phyloP scores from a whole-genome alignment of 768 basidiomycete genomes.

The Trametes cubensis region DNA sequence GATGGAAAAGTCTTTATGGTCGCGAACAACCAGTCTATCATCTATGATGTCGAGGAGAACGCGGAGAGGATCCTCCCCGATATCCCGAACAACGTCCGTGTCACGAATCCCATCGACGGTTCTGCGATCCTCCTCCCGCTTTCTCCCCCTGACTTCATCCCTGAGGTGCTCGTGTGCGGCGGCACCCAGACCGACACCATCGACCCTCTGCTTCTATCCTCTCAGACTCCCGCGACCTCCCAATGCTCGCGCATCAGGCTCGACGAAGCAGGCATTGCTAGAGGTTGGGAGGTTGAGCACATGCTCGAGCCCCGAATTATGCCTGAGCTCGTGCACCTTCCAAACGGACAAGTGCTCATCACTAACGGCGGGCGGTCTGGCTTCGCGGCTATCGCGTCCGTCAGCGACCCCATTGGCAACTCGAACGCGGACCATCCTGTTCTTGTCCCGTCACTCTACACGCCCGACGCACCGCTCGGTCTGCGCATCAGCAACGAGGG shows the following conservation, averaged over 20 bases:
- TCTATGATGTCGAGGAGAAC: slow-evolving; percentile 74
- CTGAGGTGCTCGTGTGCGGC: slow-evolving; percentile 78
- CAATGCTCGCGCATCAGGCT: slow-evolving; percentile 75
- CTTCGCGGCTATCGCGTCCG: slow-evolving; percentile 78
- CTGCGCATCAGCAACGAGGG: slow-evolving; percentile 59
- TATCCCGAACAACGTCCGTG: slow-evolving; percentile 76
- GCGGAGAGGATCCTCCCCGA: slow-evolving; percentile 62
- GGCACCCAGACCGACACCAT: slow-evolving; percentile 67
- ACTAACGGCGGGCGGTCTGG: slow-evolving; percentile 76
- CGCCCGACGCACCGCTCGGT: slow-evolving; percentile 54
- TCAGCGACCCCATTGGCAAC: slow-evolving; percentile 62
- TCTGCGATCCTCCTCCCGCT: slow-evolving; percentile 74
- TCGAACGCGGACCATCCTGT: slow-evolving; percentile 81
- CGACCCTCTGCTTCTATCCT: slow-evolving; percentile 63
- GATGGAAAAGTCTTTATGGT: slow-evolving; percentile 74
- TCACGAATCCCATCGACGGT: slow-evolving; percentile 84
- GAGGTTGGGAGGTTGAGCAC: slow-evolving; percentile 74
- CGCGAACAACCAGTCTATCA: slow-evolving; percentile 76
- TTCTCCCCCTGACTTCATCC: slow-evolving; percentile 58
- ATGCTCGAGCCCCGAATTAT: slow-evolving; percentile 77
- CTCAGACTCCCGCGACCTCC: slow-evolving; percentile 69
- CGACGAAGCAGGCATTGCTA: slow-evolving; percentile 61
- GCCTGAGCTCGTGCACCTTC: slow-evolving; percentile 81
- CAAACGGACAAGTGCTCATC: slow-evolving; percentile 74
- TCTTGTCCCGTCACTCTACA: slow-evolving; percentile 67